These are phyloP conservation scores for Mesembryanthemum crystallinum DNA, from an alignment of 148 eudicot genomes.

Conservation along the genomic window DNA sequence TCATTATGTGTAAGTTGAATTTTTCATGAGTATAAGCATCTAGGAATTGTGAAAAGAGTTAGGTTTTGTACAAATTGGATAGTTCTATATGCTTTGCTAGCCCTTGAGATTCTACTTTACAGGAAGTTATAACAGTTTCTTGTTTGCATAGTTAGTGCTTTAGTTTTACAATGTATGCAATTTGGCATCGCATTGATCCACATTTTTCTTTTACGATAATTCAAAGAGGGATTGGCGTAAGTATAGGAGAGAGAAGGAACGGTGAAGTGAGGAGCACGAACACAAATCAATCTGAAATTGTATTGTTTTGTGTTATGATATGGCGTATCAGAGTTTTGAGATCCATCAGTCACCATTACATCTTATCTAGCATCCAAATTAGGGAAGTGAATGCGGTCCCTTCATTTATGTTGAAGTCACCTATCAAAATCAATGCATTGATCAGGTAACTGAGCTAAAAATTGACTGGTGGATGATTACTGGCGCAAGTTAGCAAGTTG, in stretches of 20 bases:
- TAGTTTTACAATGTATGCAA: neutral
- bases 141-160: neutral
- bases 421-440: too few species aligned
- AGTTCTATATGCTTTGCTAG: neutral
- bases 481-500: neutral
- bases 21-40: neutral
- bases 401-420: neutral
- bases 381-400: neutral
- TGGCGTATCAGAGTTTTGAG: neutral
- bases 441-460: too few species aligned
- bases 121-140: neutral
- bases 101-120: neutral
- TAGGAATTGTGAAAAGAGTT: neutral
- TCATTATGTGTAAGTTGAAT: neutral
- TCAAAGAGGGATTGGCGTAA: neutral
- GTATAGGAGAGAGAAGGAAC: neutral
- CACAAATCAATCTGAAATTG: neutral
- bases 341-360: neutral
- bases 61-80: neutral
- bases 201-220: neutral
- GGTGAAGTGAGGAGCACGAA: neutral
- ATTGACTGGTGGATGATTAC: slow-evolving; percentile 3
- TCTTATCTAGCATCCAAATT: neutral
- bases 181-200: neutral
- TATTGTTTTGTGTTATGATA: neutral